These are phyloP conservation scores for Ceratocystis huliohia DNA, from an alignment of 2,329 filamentous ascomycete genomes.

Conservation along the genomic window DNA sequence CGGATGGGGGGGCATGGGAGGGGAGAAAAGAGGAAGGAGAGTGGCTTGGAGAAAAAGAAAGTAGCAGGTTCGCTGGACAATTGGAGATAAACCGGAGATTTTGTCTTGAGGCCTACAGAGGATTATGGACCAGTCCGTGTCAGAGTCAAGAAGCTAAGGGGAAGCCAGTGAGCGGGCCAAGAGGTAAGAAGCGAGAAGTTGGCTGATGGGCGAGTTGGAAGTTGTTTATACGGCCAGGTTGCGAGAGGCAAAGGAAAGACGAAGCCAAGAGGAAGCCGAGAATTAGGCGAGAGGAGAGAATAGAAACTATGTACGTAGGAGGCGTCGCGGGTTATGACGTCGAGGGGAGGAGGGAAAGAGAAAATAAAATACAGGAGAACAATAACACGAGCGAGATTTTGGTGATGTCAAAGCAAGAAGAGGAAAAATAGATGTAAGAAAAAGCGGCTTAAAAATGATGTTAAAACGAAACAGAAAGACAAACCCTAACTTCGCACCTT, in stretches of 20 bases:
- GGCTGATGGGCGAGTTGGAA: background rate
- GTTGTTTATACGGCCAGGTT: background rate
- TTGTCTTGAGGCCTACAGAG: background rate
- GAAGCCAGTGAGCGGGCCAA: background rate
- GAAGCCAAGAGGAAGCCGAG: background rate
- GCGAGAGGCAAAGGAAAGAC: background rate
- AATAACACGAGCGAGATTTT: too few species aligned
- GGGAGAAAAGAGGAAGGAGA: background rate
- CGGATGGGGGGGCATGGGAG: background rate
- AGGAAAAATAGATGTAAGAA: background rate
- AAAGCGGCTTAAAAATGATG: background rate
- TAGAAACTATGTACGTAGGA: conserved; percentile 1
- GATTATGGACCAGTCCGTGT: background rate
- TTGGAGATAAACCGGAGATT: too few species aligned
- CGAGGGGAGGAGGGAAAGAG: background rate
- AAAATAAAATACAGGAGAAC: background rate
- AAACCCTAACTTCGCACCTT: background rate
- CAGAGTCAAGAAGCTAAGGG: background rate
- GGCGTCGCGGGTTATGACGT: background rate
- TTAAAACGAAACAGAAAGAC: background rate
- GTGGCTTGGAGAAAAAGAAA: background rate
- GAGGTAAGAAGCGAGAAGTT: background rate
- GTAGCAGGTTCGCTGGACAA: too few species aligned
- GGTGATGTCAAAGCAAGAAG: background rate
- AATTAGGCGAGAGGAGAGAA: background rate